A percentile compares a stretch with the other conserved stretches of the same genome.
These are phyloP conservation scores for Boletus mariae DNA, from an alignment of 1,284 basidiomycete genomes.

Conservation along the genomic window DNA sequence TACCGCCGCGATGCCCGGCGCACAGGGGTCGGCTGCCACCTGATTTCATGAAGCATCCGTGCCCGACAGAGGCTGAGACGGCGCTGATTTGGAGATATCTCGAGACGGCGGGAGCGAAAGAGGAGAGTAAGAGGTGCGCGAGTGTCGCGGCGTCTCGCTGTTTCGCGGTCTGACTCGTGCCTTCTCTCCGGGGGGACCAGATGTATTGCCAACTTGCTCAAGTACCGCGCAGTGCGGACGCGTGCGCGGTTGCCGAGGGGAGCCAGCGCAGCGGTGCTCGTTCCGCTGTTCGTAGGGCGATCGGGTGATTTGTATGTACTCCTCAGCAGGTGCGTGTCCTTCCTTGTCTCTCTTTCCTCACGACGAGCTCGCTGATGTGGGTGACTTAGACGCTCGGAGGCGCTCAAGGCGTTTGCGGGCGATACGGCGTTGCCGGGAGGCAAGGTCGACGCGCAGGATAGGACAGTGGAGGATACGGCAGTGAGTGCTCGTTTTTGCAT, in stretches of 20 bases:
- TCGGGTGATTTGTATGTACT: conserved; percentile 80
- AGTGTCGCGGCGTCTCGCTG: background rate
- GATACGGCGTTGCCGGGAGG: conserved; percentile 85
- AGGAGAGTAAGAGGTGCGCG: conserved; percentile 26
- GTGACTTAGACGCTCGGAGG: conserved; percentile 58
- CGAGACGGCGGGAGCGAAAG: conserved; percentile 14
- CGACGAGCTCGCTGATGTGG: background rate
- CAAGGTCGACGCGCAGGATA: conserved; percentile 67
- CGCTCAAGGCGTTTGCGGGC: conserved; percentile 71
- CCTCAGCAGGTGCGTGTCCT: conserved; percentile 57
- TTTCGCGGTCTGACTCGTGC: background rate
- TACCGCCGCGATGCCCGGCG: background rate
- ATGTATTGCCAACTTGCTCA: conserved; percentile 56
- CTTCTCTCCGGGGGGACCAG: conserved; percentile 32
- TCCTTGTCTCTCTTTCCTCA: background rate
- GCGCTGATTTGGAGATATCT: conserved; percentile 3
- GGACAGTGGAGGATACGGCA: conserved; percentile 72
- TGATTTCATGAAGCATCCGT: conserved; percentile 20
- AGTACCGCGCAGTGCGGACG: conserved; percentile 48
- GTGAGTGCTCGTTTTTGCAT: conserved; percentile 35
- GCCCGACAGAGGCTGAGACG: conserved; percentile 1
- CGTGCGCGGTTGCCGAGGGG: conserved; percentile 50
- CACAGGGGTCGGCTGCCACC: background rate
- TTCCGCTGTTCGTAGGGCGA: conserved; percentile 78
- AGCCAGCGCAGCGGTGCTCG: conserved; percentile 66